Evolutionary conservation across 371 early-diverging fungal species (phyloP), one percentile per base, ranked within the genome.

Genomic region (Mucor piriformis): DNA sequence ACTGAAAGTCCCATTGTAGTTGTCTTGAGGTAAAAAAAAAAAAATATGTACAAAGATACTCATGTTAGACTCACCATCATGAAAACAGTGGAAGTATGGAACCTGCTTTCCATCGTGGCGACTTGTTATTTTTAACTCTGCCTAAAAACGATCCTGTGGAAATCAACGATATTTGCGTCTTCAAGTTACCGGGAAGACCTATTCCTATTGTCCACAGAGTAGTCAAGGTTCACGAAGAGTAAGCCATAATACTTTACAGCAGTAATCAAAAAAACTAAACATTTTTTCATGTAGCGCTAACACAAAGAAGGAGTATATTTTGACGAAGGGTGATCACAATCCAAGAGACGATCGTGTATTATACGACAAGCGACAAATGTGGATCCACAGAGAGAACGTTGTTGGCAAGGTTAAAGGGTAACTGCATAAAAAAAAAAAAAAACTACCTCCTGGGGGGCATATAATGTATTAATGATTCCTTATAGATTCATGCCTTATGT

Each of bases 271-370:
- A 13, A 1, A 18, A 40, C 37, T 8, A 29, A 29, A 4, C 13
- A 7, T 37, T 37, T 37, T 13, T 40, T 40, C 37, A n/a, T 18
- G 12, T 67, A 91, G 90, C 29, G 74, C 56, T 32, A 70, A 76
- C 11, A 85, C 86, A 15, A 87, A 83, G 4, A 85, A 89, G 61
- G 93, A 95, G 67, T 87, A 72, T 60, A 67, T 98, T 46, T 79
- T 99, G 60, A 99, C 99, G 40, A 99, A 99, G 79, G 99, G 99
- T 46, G 99, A 99, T 76, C 93, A 97, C 75, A 99, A 99, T 76
- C 56, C 66, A n/a, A 78, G 75, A 6, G 94, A 99, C 72, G 99
- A 99, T 73, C 92, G 97, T 23, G 92, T 87, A 6, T 78, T 99
- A 33, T 99, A 99, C 65, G 90, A 93, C 70, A 73, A 70, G 43